Conservation (phyloP, 1,284 basidiomycete genomes). For the Leccinum subrobustum region DNA sequence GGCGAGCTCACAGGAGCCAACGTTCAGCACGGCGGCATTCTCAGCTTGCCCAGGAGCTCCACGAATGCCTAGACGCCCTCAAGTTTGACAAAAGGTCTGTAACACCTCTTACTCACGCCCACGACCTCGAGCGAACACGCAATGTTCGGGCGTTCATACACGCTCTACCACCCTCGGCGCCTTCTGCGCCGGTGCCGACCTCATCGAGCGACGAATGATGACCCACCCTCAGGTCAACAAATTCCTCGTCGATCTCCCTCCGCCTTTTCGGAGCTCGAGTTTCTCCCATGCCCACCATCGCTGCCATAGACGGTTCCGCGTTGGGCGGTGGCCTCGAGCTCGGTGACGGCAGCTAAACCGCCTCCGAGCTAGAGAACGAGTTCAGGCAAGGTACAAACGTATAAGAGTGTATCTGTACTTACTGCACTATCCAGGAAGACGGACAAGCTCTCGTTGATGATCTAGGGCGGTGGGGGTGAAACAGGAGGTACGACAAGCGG, state of each 20-base stretch:
- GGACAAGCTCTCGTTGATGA: too few species aligned
- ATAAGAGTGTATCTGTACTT: not conserved
- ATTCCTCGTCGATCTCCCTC: slow-evolving; percentile 76
- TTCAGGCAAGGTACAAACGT: not conserved
- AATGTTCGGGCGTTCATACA: slow-evolving; percentile 79
- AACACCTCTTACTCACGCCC: not conserved
- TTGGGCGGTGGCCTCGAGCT: slow-evolving; percentile 91
- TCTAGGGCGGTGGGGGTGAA: too few species aligned
- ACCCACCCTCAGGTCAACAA: slow-evolving; percentile 67
- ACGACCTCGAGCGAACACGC: slow-evolving; percentile 1
- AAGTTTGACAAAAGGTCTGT: slow-evolving; percentile 65
- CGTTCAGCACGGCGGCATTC: not conserved
- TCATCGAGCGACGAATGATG: slow-evolving; percentile 85
- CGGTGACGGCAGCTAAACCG: slow-evolving; percentile 77
- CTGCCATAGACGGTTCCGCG: slow-evolving; percentile 91
- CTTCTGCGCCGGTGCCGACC: slow-evolving; percentile 93
- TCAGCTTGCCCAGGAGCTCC: slow-evolving; percentile 57
- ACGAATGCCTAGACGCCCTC: slow-evolving; percentile 65
- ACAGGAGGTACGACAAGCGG: too few species aligned
- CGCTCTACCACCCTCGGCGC: slow-evolving; percentile 72
- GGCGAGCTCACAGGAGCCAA: slow-evolving; percentile 37
- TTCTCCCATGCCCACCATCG: slow-evolving; percentile 87
- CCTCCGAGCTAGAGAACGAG: slow-evolving; percentile 63
- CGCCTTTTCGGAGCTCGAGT: slow-evolving; percentile 74
- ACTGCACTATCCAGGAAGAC: too few species aligned